Evolutionary conservation across 1,284 basidiomycete genomes (phyloP).

Genomic region (Kwoniella shivajii): DNA sequence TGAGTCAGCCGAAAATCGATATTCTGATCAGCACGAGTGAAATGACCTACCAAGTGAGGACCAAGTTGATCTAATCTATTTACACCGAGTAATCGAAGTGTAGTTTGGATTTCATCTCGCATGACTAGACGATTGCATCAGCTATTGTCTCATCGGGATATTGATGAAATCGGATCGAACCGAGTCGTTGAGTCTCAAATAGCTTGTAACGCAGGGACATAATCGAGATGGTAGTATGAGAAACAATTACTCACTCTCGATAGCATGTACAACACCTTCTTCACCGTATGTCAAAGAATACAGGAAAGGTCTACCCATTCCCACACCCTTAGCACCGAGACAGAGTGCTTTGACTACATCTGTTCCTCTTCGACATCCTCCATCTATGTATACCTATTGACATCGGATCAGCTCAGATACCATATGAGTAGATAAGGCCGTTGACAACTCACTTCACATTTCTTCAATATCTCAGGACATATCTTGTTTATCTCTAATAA

Average conservation of each 20-base stretch:
- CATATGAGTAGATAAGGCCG: background rate
- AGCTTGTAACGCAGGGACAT: too few species aligned
- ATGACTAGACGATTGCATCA: too few species aligned
- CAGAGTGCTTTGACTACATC: constrained; percentile 58
- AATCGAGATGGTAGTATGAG: too few species aligned
- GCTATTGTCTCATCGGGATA: too few species aligned
- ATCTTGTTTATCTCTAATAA: constrained; percentile 53
- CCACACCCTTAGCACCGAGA: constrained; percentile 57
- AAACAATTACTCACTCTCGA: constrained; percentile 51
- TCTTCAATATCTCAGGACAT: constrained; percentile 52
- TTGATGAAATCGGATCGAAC: too few species aligned
- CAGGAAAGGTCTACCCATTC: constrained; percentile 56
- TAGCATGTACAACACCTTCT: constrained; percentile 54
- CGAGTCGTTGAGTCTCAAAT: too few species aligned
- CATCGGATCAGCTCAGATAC: background rate
- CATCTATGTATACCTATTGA: constrained; percentile 52
- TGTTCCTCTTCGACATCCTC: constrained; percentile 56
- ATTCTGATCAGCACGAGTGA: background rate
- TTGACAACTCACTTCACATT: constrained; percentile 40
- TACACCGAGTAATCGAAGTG: constrained; percentile 78
- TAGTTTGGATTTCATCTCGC: constrained; percentile 75
- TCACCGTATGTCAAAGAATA: constrained; percentile 54
- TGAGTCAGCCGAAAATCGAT: too few species aligned
- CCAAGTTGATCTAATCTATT: constrained; percentile 60
- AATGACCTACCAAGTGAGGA: constrained; percentile 45